phyloP scores from a whole-genome alignment of 805 yeast species.

The Ogataea populi-albae region DNA sequence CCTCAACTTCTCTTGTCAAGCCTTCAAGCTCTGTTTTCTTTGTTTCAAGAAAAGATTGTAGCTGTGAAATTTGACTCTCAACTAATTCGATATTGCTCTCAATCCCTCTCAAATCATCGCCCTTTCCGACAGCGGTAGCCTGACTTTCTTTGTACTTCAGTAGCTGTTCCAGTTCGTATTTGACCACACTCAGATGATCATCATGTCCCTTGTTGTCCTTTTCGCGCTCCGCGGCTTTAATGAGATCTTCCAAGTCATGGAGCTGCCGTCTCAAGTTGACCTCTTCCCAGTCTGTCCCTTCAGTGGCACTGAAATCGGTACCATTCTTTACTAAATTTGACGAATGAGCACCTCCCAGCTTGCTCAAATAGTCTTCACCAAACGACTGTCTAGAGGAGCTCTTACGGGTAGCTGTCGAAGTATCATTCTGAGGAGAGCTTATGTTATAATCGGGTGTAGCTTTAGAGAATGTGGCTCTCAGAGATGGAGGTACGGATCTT shows the following conservation, averaged over 20 bases:
- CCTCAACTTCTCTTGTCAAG: slow-evolving; percentile 39
- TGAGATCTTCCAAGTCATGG: slow-evolving; percentile 66
- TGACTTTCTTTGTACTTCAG: slow-evolving; percentile 72
- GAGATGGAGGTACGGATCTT: slow-evolving; percentile 87
- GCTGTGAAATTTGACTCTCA: slow-evolving; percentile 69
- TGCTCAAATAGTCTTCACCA: slow-evolving; percentile 53
- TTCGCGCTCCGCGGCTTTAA: slow-evolving; percentile 53
- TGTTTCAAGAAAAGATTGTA: slow-evolving; percentile 63
- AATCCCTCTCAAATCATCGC: slow-evolving; percentile 47
- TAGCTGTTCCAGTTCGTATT: slow-evolving; percentile 76
- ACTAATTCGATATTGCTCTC: slow-evolving; percentile 64
- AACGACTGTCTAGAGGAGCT: slow-evolving; percentile 36
- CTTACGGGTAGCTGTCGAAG: slow-evolving; percentile 8
- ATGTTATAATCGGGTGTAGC: slow-evolving; percentile 73
- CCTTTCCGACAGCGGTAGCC: slow-evolving; percentile 38
- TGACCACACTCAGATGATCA: slow-evolving; percentile 31
- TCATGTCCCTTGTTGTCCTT: slow-evolving; percentile 35
- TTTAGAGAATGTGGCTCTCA: slow-evolving; percentile 88
- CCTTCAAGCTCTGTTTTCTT: slow-evolving; percentile 60
- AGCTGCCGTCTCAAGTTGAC: slow-evolving; percentile 78
- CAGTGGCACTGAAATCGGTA: slow-evolving; percentile 67
- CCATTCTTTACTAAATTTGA: slow-evolving; percentile 39
- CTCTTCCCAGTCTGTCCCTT: slow-evolving; percentile 92
- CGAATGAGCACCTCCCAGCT: slow-evolving; percentile 50
- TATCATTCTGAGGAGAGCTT: slow-evolving; percentile 50